Conservation (phyloP, 768 basidiomycete genomes). For the Jaapia argillacea region DNA sequence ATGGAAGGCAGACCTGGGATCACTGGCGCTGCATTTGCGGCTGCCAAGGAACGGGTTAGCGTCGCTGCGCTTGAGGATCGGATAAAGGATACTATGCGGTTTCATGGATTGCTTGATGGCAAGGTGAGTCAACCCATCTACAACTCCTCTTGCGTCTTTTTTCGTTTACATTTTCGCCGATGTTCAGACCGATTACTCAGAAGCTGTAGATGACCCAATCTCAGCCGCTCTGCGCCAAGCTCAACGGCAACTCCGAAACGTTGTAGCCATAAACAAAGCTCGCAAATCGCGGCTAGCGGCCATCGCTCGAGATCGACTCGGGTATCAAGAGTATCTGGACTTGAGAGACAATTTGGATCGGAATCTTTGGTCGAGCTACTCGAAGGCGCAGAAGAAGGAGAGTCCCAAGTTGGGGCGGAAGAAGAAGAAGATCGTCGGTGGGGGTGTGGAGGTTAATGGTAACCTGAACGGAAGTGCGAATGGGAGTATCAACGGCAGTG, state of each 20-base stretch:
- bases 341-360: conserved; percentile 80
- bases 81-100: conserved; percentile 67
- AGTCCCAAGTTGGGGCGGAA: conserved; percentile 58
- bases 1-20: conserved; percentile 73
- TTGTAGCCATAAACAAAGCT: conserved; percentile 75
- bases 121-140: conserved; percentile 41
- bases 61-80: conserved; percentile 72
- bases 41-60: conserved; percentile 67
- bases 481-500: conserved; percentile 12
- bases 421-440: conserved; percentile 83
- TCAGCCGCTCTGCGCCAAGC: conserved; percentile 83
- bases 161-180: conserved; percentile 10
- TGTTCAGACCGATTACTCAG: conserved; percentile 63
- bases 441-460: conserved; percentile 21
- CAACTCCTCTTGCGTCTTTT: conserved; percentile 1
- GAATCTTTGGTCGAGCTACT: conserved; percentile 63
- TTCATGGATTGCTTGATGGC: conserved; percentile 58
- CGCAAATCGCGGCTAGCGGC: conserved; percentile 63
- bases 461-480: conserved; percentile 17
- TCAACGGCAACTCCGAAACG: conserved; percentile 68
- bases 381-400: conserved; percentile 78
- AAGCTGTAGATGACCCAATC: conserved; percentile 89
- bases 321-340: conserved; percentile 86
- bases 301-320: conserved; percentile 80
- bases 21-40: conserved; percentile 62